Base-by-base conservation (phyloP, 2,329 filamentous ascomycete genomes). In the Xylariaceae sp. region DNA sequence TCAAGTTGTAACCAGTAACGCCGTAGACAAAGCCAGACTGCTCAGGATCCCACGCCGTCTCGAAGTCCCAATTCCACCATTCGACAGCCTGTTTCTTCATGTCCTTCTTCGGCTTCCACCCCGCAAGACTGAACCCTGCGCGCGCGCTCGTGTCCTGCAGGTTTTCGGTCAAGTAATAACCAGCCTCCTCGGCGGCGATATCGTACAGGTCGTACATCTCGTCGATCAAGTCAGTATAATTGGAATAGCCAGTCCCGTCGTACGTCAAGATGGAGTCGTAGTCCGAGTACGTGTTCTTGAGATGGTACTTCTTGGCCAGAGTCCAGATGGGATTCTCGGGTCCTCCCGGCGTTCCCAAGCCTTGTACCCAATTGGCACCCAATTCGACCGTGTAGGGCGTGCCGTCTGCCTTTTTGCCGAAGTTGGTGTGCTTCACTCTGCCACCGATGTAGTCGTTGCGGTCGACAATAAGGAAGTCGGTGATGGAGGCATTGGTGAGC, bases 401-500 rank as follows among this genome's bases (percentile, higher is more conserved):
- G 0, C 79, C 79, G 27, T 76, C 66, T 0, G 63, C 27, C 3
- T 64, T 60, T 14, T 68, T 64, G 4, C 82, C 81, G 54, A 85
- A 85, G 0, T 69, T 66, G 0, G 72, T 72, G 48, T 84, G 75
- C n/a, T 65, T 65, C 32, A 82, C 73, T 5, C 83, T 75, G 2
- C 83, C 83, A 2, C 83, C 83, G 47, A 86, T 75, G 11, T 75
- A 71, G 47, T 75, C 68, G 11, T 81, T 80, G 48, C 80, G 79
- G 49, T 86, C 83, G 3, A 86, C 62, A 37, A 86, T 80, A 6
- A 86, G 42, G 47, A 86, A 86, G 48, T 86, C 81, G 0, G 70
- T 65, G 5, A 86, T 66, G 0, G 80, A 83, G 2, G 74, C 72
- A 43, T 86, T 83, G 4, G 71, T 64, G 5, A 86, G 62, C 3